These are phyloP conservation scores for Coccomyxa subellipsoidea DNA, from an alignment of 163 green algal genomes.

Conservation along the genomic window DNA sequence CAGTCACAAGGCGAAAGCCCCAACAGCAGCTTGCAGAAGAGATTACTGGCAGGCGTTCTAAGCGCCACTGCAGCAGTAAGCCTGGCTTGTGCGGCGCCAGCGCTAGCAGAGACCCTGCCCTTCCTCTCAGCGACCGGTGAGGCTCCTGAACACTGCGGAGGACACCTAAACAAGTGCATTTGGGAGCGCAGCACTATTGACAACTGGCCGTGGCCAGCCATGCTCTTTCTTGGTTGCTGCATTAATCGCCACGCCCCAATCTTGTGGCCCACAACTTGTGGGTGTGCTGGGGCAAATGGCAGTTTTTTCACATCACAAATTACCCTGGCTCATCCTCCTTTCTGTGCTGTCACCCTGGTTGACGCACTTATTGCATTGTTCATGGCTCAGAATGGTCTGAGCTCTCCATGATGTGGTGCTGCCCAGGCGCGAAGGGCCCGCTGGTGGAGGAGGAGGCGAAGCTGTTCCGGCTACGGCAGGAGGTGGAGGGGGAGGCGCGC, in stretches of 20 bases:
- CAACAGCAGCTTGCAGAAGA: background rate
- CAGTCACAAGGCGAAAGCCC: background rate
- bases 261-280: no score
- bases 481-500: conserved; percentile 52
- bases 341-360: no score
- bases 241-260: no score
- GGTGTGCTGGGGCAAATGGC: no score
- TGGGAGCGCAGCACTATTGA: no score
- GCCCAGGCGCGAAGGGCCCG: conserved; percentile 40
- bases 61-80: background rate
- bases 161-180: background rate
- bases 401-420: conserved; percentile 2
- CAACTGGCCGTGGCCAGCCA: no score
- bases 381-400: no score
- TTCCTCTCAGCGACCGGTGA: conserved; percentile 7
- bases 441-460: conserved; percentile 70
- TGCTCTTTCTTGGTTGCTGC: no score
- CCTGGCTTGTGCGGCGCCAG: background rate
- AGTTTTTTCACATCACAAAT: no score
- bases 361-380: no score
- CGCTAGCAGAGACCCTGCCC: background rate
- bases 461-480: conserved; percentile 53
- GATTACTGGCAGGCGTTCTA: background rate
- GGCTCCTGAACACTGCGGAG: background rate
- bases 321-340: no score